Conservation (phyloP, 2,329 filamentous ascomycete genomes). For the Diaporthe eres region DNA sequence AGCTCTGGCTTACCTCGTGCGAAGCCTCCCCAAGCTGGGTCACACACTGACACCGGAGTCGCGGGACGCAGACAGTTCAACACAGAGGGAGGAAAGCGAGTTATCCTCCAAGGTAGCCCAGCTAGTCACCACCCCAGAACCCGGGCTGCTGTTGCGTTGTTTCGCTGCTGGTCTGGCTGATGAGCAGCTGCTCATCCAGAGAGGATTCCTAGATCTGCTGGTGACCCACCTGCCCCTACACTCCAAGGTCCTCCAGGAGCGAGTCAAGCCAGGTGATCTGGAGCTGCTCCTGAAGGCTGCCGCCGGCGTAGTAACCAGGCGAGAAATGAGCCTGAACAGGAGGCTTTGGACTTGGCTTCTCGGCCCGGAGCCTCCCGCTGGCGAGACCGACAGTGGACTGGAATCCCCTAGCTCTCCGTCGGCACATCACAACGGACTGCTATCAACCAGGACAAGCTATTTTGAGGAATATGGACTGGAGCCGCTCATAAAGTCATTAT, state of each 20-base stretch:
- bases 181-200: constrained; percentile 90
- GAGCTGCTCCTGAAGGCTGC: constrained; percentile 87
- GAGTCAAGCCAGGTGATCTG: constrained; percentile 81
- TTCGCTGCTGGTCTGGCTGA: constrained; percentile 93
- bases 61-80: constrained; percentile 49
- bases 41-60: constrained; percentile 52
- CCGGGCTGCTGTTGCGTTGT: constrained; percentile 88
- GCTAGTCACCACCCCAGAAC: constrained; percentile 89
- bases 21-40: constrained; percentile 82
- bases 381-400: constrained; percentile 62
- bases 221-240: constrained; percentile 91
- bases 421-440: constrained; percentile 60
- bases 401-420: constrained; percentile 61
- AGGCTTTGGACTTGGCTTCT: constrained; percentile 97
- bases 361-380: constrained; percentile 75
- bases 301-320: constrained; percentile 86
- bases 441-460: constrained; percentile 79
- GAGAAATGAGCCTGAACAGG: constrained; percentile 97
- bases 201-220: constrained; percentile 92
- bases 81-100: constrained; percentile 55
- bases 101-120: constrained; percentile 70
- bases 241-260: constrained; percentile 82
- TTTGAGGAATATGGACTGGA: constrained; percentile 86
- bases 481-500: constrained; percentile 79
- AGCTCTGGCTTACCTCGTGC: constrained; percentile 86